Evolutionary conservation across 345 rosid species (phyloP), one percentile per base, ranked within the genome.

Genomic region (Diplotaxis tenuifolia): DNA sequence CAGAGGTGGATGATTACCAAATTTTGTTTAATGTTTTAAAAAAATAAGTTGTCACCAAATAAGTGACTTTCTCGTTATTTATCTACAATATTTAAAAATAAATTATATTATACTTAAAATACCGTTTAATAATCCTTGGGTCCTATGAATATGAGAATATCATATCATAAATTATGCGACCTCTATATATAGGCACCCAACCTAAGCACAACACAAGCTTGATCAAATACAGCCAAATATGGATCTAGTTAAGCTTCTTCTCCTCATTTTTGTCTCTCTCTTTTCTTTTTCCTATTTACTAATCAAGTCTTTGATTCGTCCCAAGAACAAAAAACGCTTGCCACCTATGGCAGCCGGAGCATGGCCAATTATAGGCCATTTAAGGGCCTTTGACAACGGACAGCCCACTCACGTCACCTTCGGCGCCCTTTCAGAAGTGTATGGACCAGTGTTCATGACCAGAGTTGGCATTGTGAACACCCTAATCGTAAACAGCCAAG

Each of bases 341-440:
- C 57, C 82, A 16, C 29, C 29, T 1, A 65, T 68, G 22, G 78
- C 74, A 0, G 56, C 68, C 0, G 82, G 82, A 25, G 76, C 67
- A 34, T 84, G 86, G 88, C 88, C 88, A 2, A 1, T 85, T 7
- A 67, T 83, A 4, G 84, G 86, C n/a, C 86, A 81, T 65, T 70
- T 82, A 31, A 70, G 8, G 20, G 29, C 56, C 7, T 52, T 69
- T 23, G 77, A 62, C 16, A 1, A 56, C 5, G 31, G 0, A 69
- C 62, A 72, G 16, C 78, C 80, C 19, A 75, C 80, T 23, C 84
- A 81, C 70, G 6, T 62, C 3, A 36, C 68, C 3, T 62, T 84
- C 27, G 84, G 69, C 9, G 69, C 14, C 9, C 18, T 83, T 12
- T 83, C 88, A 1, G 81, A 80, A 9, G 62, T 55, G 69, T 53